Evolutionary conservation across 805 yeast species (phyloP), one percentile per base, ranked within the genome.

Genomic region (Barnettozyma sucrosica): DNA sequence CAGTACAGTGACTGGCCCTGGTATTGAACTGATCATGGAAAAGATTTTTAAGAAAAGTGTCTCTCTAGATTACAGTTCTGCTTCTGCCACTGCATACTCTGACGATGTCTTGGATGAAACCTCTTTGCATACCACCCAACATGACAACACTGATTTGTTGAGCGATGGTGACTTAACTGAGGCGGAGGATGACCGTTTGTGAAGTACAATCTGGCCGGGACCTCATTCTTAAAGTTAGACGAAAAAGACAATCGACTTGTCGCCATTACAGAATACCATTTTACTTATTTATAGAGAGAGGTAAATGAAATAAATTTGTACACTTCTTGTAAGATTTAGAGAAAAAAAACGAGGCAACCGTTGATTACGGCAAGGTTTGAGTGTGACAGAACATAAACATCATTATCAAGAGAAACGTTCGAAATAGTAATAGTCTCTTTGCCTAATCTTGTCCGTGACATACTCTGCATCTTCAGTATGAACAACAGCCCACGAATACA

Each of bases 141-240:
- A 45, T 26, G 64, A 55, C 38, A 63, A 60, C 25, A 53, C 50
- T 18, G 63, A 55, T 7, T 39, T 62, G 3, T 48, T 63, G n/a
- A 64, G 58, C 21, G 61, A 67, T 33, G 69, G 66, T 26, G 64
- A 59, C 32, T 37, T 59, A 20, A 57, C 62, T 1, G 64, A 59
- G 41, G 62, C 59, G 19, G 62, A 58, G 39, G 62, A 56, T 37
- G 62, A 55, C 34, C 56, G 56, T 47, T 48, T 56, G 36, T 45
- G 39, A 39, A 28, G 16, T 8, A 10, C n/a, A 9, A n/a, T 13
- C 4, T 28, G 16, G n/a, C 16, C n/a, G 32, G n/a, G 16, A 4
- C 14, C 25, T 14, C 30, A 34, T 21, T 18, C 26, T 14, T 23
- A 24, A 14, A 10, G 14, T 19, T 11, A 24, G 7, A 28, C 4